Conservation (phyloP, 192 early-diverging fungal genomes). For the Funneliformis geosporum region DNA sequence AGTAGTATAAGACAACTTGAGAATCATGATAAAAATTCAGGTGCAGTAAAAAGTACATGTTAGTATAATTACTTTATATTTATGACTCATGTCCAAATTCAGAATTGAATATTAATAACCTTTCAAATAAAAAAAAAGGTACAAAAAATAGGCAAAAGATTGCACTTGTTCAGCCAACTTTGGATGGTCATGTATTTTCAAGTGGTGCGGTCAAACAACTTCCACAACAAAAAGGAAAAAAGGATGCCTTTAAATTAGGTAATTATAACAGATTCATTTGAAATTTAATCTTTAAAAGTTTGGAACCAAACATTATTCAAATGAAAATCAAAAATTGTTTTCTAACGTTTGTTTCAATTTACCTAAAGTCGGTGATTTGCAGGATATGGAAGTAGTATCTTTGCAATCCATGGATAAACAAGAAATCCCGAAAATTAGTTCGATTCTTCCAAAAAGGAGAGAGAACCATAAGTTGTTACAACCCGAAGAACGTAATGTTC, state of each 20-base stretch:
- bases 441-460: not conserved
- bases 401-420: not conserved
- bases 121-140: not conserved
- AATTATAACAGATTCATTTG: not conserved
- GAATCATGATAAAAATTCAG: not conserved
- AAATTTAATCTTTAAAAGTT: not conserved
- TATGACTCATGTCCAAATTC: not conserved
- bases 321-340: not conserved
- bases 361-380: not conserved
- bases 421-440: not conserved
- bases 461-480: not conserved
- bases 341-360: not conserved
- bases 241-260: not conserved
- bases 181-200: not conserved
- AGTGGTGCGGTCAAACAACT: not conserved
- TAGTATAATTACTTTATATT: not conserved
- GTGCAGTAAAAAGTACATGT: not conserved
- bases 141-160: not conserved
- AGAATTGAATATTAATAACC: not conserved
- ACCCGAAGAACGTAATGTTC: not conserved
- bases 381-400: not conserved
- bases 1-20: not conserved
- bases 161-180: slow-evolving; percentile 4
- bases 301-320: not conserved
- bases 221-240: not conserved